A percentile compares a stretch with the other conserved stretches of the same genome.
These are phyloP conservation scores for Populus nigra DNA, from an alignment of 345 rosid genomes.

Conservation along the genomic window DNA sequence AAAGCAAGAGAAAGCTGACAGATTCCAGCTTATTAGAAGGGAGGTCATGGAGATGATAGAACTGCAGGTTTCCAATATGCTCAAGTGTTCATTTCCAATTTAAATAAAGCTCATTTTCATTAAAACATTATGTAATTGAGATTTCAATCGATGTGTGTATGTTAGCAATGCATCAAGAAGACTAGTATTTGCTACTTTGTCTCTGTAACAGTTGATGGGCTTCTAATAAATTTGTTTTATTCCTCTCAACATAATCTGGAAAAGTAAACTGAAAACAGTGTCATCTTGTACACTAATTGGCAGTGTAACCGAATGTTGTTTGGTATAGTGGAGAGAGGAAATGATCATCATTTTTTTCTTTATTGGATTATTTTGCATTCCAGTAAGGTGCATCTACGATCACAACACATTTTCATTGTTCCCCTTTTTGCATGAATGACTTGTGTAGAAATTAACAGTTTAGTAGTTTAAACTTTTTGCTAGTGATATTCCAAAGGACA, in stretches of 20 bases:
- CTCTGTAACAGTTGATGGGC: background rate
- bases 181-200: background rate
- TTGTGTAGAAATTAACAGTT: background rate
- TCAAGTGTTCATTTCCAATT: background rate
- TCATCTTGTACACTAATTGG: background rate
- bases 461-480: background rate
- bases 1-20: constrained; percentile 42
- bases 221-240: too few species aligned
- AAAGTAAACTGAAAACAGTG: background rate
- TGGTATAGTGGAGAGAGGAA: background rate
- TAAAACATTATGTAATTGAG: background rate
- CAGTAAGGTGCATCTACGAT: background rate
- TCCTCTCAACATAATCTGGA: background rate
- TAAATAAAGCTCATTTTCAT: background rate
- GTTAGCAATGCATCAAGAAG: background rate
- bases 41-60: constrained; percentile 39
- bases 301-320: background rate
- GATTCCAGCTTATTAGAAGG: constrained; percentile 30
- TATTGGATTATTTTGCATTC: background rate
- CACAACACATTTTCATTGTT: too few species aligned
- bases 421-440: background rate
- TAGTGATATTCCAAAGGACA: background rate
- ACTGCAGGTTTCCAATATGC: constrained; percentile 24
- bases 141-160: background rate
- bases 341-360: background rate